A percentile compares a stretch with the other conserved stretches of the same genome.
Evolutionary conservation across 2,329 filamentous ascomycete species (phyloP).

Genomic region (Colletotrichum caudatum): DNA sequence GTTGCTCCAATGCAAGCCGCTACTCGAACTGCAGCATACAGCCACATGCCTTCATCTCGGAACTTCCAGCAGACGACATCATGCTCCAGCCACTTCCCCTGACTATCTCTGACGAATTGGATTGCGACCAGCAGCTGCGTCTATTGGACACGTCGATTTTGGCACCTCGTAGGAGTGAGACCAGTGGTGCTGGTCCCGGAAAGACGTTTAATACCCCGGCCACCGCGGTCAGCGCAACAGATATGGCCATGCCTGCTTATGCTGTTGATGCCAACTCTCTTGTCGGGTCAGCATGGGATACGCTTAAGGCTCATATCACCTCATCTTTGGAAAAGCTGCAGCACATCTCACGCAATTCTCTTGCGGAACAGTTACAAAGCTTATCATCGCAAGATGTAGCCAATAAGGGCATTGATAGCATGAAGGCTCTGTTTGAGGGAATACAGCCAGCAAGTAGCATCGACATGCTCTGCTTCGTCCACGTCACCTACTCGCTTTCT

Average conservation of each 20-base stretch:
- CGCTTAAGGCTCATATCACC: slow-evolving; percentile 59
- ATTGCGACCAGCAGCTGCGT: slow-evolving; percentile 53
- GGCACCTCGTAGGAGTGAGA: slow-evolving; percentile 51
- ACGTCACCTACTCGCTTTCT: slow-evolving; percentile 64
- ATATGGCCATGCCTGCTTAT: slow-evolving; percentile 41
- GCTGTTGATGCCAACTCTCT: slow-evolving; percentile 54
- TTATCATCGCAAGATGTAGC: slow-evolving; percentile 57
- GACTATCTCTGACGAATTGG: slow-evolving; percentile 46
- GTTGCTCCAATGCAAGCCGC: slow-evolving; percentile 44
- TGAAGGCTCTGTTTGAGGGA: slow-evolving; percentile 56
- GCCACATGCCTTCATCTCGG: slow-evolving; percentile 51
- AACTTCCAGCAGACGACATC: slow-evolving; percentile 59
- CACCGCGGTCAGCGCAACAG: background rate
- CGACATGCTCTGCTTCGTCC: slow-evolving; percentile 63
- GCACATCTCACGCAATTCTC: slow-evolving; percentile 54
- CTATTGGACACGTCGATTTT: slow-evolving; percentile 51
- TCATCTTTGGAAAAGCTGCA: slow-evolving; percentile 59
- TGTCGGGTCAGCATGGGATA: slow-evolving; percentile 58
- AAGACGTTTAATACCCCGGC: slow-evolving; percentile 33
- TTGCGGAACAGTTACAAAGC: slow-evolving; percentile 56
- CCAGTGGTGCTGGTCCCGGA: slow-evolving; percentile 54
- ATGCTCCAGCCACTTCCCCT: slow-evolving; percentile 48
- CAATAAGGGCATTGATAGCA: slow-evolving; percentile 55
- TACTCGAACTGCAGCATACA: slow-evolving; percentile 42
- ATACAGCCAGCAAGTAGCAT: slow-evolving; percentile 54